These are phyloP conservation scores for Cyclotella distinguenda DNA, from an alignment of 108 stramenopile species.

Conservation along the genomic window DNA sequence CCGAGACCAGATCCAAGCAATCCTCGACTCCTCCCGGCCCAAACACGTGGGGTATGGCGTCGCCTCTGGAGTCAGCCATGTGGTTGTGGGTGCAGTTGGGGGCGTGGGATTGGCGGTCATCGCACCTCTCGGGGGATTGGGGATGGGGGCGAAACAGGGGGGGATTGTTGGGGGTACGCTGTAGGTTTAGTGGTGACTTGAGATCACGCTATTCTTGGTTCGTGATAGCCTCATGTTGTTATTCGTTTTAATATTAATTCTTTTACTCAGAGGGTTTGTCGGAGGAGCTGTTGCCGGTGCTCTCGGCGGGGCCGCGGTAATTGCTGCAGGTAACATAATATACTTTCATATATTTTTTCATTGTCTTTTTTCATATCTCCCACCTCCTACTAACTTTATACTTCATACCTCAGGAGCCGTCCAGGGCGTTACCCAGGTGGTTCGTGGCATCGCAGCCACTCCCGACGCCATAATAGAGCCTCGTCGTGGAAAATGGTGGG, in stretches of 20 bases:
- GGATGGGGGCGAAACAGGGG: conserved; percentile 24
- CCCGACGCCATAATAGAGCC: conserved; percentile 66
- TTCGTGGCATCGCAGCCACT: conserved; percentile 60
- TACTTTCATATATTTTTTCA: background rate
- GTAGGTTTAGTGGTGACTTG: conserved; percentile 36
- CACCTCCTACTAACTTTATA: background rate
- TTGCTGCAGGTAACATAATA: conserved; percentile 35
- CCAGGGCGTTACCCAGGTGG: conserved; percentile 52
- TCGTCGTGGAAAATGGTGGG: conserved; percentile 80
- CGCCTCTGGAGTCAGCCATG: conserved; percentile 56
- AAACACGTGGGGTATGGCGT: conserved; percentile 40
- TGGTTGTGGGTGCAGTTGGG: conserved; percentile 68
- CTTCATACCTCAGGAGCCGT: conserved; percentile 28
- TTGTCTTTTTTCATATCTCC: background rate
- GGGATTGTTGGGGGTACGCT: conserved; percentile 40
- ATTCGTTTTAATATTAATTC: background rate
- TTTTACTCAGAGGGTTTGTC: conserved; percentile 15
- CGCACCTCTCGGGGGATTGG: conserved; percentile 41
- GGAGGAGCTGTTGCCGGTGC: conserved; percentile 59
- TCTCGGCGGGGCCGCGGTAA: conserved; percentile 53
- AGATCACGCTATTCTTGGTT: background rate
- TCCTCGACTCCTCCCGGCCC: conserved; percentile 36
- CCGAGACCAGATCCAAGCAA: conserved; percentile 37
- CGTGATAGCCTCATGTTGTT: no score
- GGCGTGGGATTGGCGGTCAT: conserved; percentile 68